These are phyloP conservation scores for Sechiopsis laciniata DNA, from an alignment of 306 rosid genomes.

Conservation along the genomic window DNA sequence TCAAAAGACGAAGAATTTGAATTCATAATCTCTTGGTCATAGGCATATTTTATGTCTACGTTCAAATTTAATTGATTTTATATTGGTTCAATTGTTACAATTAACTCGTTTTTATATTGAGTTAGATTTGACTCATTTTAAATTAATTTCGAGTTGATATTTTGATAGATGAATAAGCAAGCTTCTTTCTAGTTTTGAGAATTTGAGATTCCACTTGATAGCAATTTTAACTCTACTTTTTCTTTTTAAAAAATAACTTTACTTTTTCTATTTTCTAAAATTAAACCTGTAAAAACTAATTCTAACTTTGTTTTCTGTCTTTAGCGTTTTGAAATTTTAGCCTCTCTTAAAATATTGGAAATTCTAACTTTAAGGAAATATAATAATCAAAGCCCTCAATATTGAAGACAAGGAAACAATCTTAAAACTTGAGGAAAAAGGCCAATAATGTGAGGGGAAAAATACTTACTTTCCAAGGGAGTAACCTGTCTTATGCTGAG, in stretches of 20 bases:
- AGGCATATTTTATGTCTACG: too few species aligned
- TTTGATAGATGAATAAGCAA: background rate
- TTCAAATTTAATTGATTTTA: background rate
- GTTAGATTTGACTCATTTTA: background rate
- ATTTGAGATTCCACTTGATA: background rate
- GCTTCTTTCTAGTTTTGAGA: background rate
- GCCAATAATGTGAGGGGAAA: background rate
- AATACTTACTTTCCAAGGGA: conserved; percentile 5
- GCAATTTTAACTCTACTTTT: background rate
- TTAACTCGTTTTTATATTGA: too few species aligned
- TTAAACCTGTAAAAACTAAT: background rate
- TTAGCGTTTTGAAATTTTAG: background rate
- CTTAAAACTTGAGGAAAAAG: background rate
- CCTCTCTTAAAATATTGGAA: background rate
- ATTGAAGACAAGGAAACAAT: too few species aligned
- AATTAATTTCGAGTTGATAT: background rate
- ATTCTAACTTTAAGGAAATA: background rate
- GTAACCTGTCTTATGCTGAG: conserved; percentile 42
- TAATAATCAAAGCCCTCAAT: background rate
- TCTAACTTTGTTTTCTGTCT: background rate
- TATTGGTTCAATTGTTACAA: background rate
- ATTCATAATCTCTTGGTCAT: too few species aligned
- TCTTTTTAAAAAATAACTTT: too few species aligned
- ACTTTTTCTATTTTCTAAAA: too few species aligned
- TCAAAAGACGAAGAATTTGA: too few species aligned